phyloP scores from a whole-genome alignment of 2,329 filamentous ascomycete genomes.

The Simplicillium aogashimaense region DNA sequence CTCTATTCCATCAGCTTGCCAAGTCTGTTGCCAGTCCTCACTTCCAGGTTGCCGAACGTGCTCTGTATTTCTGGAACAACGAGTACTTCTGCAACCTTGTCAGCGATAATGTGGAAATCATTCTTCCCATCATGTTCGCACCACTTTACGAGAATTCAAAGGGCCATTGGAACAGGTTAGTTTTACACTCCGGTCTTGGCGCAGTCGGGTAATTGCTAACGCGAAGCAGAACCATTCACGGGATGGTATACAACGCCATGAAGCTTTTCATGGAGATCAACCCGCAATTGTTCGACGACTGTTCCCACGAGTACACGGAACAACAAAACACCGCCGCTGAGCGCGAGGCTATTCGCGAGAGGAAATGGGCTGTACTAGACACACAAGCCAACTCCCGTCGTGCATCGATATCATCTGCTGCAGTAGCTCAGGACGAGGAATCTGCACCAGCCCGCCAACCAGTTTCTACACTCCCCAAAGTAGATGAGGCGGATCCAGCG shows the following conservation, averaged over 20 bases:
- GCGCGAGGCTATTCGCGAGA: constrained; percentile 70
- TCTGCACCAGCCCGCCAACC: constrained; percentile 24
- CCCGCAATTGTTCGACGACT: constrained; percentile 95
- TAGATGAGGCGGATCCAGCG: constrained; percentile 70
- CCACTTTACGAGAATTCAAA: constrained; percentile 98
- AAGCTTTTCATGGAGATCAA: constrained; percentile 99
- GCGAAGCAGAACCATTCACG: constrained; percentile 75
- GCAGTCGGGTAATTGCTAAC: constrained; percentile 18
- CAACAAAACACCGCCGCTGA: constrained; percentile 87
- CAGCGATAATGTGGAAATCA: constrained; percentile 97
- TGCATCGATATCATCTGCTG: constrained; percentile 15
- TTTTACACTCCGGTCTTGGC: background rate
- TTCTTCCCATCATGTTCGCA: constrained; percentile 98
- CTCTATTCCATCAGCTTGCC: constrained; percentile 90
- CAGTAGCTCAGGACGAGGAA: constrained; percentile 10
- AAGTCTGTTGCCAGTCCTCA: constrained; percentile 98
- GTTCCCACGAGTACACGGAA: constrained; percentile 95
- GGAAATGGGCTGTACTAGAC: constrained; percentile 79
- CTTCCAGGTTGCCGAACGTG: constrained; percentile 96
- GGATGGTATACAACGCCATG: constrained; percentile 99
- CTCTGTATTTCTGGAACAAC: constrained; percentile 99
- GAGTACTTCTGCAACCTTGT: constrained; percentile 99
- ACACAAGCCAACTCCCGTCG: constrained; percentile 69
- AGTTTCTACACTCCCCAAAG: constrained; percentile 32
- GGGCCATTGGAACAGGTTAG: constrained; percentile 95